A percentile compares a stretch with the other conserved stretches of the same genome.
Conservation (phyloP, 2,329 filamentous ascomycete genomes). For the Alternaria triticimaculans region DNA sequence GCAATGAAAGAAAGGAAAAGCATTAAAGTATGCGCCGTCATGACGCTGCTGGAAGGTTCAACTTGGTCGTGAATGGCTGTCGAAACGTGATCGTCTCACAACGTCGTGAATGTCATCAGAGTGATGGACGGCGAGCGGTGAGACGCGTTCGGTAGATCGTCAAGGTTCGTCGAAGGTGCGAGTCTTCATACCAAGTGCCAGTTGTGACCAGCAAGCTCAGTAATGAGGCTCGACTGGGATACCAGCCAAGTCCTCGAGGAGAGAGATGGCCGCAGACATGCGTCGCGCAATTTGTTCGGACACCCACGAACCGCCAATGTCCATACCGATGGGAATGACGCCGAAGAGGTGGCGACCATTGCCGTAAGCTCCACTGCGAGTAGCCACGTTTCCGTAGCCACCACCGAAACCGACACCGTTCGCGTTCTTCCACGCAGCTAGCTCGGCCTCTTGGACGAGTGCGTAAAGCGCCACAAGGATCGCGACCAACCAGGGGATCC, state of each 20-base stretch:
- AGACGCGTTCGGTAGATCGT: background rate
- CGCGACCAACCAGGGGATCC: slow-evolving; percentile 2
- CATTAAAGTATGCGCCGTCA: background rate
- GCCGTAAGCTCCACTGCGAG: slow-evolving; percentile 14
- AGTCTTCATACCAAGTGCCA: background rate
- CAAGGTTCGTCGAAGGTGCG: background rate
- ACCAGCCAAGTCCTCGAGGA: slow-evolving; percentile 22
- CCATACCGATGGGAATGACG: slow-evolving; percentile 22
- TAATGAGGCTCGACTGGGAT: slow-evolving; percentile 14
- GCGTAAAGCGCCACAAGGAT: slow-evolving; percentile 10
- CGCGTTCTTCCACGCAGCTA: slow-evolving; percentile 17
- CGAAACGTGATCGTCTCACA: background rate
- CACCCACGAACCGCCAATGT: slow-evolving; percentile 18
- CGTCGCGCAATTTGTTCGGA: slow-evolving; percentile 17
- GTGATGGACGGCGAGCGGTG: background rate
- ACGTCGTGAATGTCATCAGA: background rate
- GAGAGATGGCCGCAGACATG: slow-evolving; percentile 12
- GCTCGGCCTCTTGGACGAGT: slow-evolving; percentile 8
- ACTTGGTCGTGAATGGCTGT: background rate
- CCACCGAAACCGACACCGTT: slow-evolving; percentile 17
- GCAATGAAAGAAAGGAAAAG: background rate
- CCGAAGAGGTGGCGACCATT: slow-evolving; percentile 29
- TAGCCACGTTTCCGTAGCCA: slow-evolving; percentile 16
- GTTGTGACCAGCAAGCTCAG: slow-evolving; percentile 4
- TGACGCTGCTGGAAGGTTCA: background rate